Base-by-base conservation (phyloP, 768 basidiomycete species). In the Amyloporia xantha region DNA sequence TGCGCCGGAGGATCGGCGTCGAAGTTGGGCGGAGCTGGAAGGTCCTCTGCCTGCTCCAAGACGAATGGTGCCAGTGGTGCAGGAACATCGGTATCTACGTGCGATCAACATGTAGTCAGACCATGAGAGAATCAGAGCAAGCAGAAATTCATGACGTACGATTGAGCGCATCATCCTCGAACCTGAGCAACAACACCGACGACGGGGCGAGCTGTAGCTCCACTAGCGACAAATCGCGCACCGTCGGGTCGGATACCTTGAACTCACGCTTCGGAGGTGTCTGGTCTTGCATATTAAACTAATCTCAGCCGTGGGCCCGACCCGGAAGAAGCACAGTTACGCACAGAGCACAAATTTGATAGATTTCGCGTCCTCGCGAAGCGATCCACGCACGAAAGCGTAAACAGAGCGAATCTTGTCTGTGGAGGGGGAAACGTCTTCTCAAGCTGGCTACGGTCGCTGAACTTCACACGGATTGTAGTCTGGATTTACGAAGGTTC, bases 301-400 rank as follows among this genome's bases (percentile, higher is more conserved):
- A 23, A 5, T 21, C 2, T 25, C 26, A 24, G 46, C 26, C 44
- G 13, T 10, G 26, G 42, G 10, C 13, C 28, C 13, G 30, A 13
- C 5, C 36, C 51, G 23, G 10, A 35, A 42, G 21, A 30, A 20
- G 19, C 15, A 25, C 24, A n/a, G n/a, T 33, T 5, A 75, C 82
- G 45, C 57, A 93, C 91, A 94, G 33, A 95, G 72, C 33, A 91
- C 73, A 59, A 92, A 95, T 58, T 91, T 90, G 66, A 79, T 78
- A 2, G 82, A 74, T 62, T 87, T 81, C 39, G 82, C 79, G 52
- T 91, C 87, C 48, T 88, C 86, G 37, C 79, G 69, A 27, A 95
- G 69, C 19, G 79, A 77, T 26, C 72, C 68, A 27, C 84, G 77
- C 45, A 92, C 89, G 54, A 93, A 93, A 9, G 86, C 87, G 62